Base-by-base conservation (phyloP, 208 protist species). In the Leishmania braziliensis region DNA sequence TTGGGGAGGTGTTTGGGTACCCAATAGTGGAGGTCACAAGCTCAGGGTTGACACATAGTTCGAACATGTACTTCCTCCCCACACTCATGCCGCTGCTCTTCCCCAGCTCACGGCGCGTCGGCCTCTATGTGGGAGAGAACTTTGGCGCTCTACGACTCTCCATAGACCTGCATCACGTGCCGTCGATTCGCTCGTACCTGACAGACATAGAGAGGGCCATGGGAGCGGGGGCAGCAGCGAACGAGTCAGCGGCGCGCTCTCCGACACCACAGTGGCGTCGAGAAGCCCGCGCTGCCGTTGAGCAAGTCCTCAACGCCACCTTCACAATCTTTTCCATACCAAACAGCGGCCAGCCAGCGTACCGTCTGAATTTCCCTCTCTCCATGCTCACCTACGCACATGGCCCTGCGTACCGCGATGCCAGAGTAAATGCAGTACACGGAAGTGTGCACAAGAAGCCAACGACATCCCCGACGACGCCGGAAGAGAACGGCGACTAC, bases 21-120 rank as follows among this genome's bases (percentile, higher is more conserved):
- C 93, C 91, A 0, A 80, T 95, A 20, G 56, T 96, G n/a, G 93
- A 96, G 80, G 90, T 84, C 43, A 96, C 93, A 26, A 95, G 91
- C 84, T 96, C 93, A 43, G 93, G 93, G 26, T 86, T 96, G 56
- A 96, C 93, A 58, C 93, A 96, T 87, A 93, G 89, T 75, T 81
- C 90, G n/a, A 87, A 82, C 72, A 82, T 82, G 53, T 91, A 94
- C 74, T 58, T 83, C 20, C 63, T 94, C 1, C 68, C 82, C 50
- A 80, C 78, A 48, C n/a, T 95, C 16, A 54, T 96, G 14, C 86
- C 77, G 9, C 81, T 77, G 4, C 46, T 93, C 58, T 92, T 95
- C 69, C 85, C 88, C 16, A 85, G 82, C 1, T 79, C 85, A 46
- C 85, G 93, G 2, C 90, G 90, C 20, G 63, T 94, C 6, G 86